phyloP scores from a whole-genome alignment of 768 basidiomycete species.

The Tulasnella sp. region DNA sequence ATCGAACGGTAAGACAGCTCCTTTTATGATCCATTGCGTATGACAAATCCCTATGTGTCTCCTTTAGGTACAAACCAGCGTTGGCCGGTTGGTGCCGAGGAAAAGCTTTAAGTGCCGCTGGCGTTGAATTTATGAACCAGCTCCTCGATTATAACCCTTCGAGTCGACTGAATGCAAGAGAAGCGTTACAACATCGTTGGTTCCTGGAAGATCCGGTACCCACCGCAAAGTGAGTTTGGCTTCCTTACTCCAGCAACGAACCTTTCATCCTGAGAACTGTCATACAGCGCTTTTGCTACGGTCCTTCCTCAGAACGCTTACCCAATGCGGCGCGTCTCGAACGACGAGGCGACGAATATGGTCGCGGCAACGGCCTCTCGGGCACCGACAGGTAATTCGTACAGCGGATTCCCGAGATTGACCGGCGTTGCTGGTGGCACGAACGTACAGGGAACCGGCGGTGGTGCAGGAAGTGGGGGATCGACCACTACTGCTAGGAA shows the following conservation, averaged over 20 bases:
- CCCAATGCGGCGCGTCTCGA: slow-evolving; percentile 80
- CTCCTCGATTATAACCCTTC: slow-evolving; percentile 91
- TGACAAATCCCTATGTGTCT: slow-evolving; percentile 19
- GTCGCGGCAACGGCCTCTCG: slow-evolving; percentile 32
- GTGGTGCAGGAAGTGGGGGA: background rate
- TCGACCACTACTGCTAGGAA: slow-evolving; percentile 7
- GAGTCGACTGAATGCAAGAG: slow-evolving; percentile 69
- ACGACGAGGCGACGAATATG: slow-evolving; percentile 88
- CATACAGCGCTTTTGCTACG: slow-evolving; percentile 61
- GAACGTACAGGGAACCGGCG: background rate
- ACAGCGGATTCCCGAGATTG: background rate
- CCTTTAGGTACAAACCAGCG: slow-evolving; percentile 49
- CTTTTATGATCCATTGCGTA: background rate
- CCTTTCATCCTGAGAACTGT: background rate
- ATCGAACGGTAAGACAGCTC: slow-evolving; percentile 54
- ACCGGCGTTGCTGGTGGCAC: slow-evolving; percentile 5
- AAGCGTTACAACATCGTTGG: slow-evolving; percentile 81
- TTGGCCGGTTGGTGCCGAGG: slow-evolving; percentile 67
- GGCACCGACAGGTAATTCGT: slow-evolving; percentile 7
- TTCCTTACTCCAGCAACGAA: background rate
- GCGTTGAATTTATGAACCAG: slow-evolving; percentile 75
- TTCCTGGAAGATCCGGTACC: slow-evolving; percentile 86
- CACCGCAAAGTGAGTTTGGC: slow-evolving; percentile 60
- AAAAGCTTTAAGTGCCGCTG: slow-evolving; percentile 37
- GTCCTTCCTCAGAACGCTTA: slow-evolving; percentile 61